phyloP scores from a whole-genome alignment of 805 yeast species.

The Myxozyma kluyveri region DNA sequence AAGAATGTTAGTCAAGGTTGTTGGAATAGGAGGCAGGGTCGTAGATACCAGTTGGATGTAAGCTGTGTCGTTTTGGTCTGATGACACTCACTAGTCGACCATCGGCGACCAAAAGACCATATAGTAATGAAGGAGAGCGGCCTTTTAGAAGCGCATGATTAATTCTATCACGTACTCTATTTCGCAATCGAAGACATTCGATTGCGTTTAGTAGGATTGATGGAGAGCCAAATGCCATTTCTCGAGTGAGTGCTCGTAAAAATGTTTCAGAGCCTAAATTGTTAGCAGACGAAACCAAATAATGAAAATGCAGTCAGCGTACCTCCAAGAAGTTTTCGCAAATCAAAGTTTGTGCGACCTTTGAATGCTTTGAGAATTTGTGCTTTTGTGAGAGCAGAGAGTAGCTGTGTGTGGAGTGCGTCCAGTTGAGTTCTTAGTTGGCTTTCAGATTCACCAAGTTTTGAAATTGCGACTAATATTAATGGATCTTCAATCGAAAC shows the following conservation, averaged over 20 bases:
- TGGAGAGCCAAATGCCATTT: constrained; percentile 54
- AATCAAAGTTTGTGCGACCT: constrained; percentile 74
- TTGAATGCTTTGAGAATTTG: constrained; percentile 67
- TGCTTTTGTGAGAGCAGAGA: constrained; percentile 81
- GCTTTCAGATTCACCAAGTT: constrained; percentile 38
- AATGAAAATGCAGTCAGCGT: not conserved
- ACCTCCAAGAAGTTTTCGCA: constrained; percentile 65
- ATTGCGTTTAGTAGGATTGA: constrained; percentile 63
- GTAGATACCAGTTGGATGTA: constrained; percentile 58
- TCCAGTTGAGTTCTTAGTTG: constrained; percentile 61
- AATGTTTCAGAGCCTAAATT: constrained; percentile 63
- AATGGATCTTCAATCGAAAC: constrained; percentile 67
- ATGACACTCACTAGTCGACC: constrained; percentile 66
- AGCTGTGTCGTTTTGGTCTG: constrained; percentile 72
- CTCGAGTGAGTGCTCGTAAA: constrained; percentile 59
- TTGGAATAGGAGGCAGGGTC: too few species aligned
- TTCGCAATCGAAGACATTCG: constrained; percentile 59
- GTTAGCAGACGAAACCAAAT: not conserved
- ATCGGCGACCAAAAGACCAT: constrained; percentile 68
- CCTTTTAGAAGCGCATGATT: constrained; percentile 53
- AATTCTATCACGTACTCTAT: constrained; percentile 56
- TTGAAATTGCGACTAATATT: constrained; percentile 62
- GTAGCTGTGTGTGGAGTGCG: constrained; percentile 67
- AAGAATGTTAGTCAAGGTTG: not conserved
- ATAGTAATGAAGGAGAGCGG: constrained; percentile 57